Conservation (phyloP, 2,329 filamentous ascomycete genomes). For the Thelonectria olida region DNA sequence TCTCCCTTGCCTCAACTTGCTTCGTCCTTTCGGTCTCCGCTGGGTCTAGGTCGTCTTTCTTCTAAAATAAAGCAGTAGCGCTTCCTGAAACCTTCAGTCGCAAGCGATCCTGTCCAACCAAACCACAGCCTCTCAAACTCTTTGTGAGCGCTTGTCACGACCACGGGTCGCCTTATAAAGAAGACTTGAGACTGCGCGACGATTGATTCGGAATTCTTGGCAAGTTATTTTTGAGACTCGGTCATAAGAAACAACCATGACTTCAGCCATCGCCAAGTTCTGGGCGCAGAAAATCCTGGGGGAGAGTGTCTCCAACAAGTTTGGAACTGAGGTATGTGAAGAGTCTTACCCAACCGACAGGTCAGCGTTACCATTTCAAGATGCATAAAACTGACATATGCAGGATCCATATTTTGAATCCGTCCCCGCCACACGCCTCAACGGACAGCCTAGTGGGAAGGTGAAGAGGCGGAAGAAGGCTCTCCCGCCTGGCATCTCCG, state of each 20-base stretch:
- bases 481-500: constrained; percentile 81
- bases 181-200: background rate
- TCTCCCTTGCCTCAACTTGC: background rate
- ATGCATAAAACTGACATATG: constrained; percentile 34
- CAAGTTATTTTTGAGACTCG: background rate
- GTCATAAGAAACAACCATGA: constrained; percentile 51
- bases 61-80: constrained; percentile 27
- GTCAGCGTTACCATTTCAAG: background rate
- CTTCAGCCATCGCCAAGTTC: constrained; percentile 61
- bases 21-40: constrained; percentile 17
- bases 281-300: constrained; percentile 66
- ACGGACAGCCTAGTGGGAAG: constrained; percentile 73
- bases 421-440: constrained; percentile 76
- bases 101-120: constrained; percentile 29
- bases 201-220: background rate
- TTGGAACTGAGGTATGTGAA: constrained; percentile 61
- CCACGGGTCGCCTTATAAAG: constrained; percentile 17
- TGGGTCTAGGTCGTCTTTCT: constrained; percentile 15
- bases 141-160: constrained; percentile 4
- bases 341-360: background rate
- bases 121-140: constrained; percentile 28
- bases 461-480: constrained; percentile 87
- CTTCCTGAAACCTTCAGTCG: constrained; percentile 36
- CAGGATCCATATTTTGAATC: constrained; percentile 93
- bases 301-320: constrained; percentile 66